Evolutionary conservation across 768 basidiomycete species (phyloP).

Genomic region (Russula emetica): DNA sequence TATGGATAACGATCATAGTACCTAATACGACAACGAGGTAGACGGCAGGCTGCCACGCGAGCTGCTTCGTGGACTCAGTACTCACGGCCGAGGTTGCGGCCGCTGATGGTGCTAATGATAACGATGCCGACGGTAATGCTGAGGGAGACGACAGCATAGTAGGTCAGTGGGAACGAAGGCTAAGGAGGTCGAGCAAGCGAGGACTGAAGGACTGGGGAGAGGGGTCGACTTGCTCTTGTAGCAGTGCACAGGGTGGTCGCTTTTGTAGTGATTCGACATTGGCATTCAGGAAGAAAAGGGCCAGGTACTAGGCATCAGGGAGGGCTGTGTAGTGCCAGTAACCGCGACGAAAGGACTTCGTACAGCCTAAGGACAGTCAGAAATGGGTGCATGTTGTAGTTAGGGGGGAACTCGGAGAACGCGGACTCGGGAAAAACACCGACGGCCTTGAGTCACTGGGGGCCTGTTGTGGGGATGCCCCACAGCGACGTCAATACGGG

Average conservation of each 20-base stretch:
- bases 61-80: background rate
- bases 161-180: background rate
- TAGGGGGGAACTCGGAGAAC: background rate
- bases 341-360: background rate
- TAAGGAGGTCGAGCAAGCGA: background rate
- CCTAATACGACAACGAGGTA: slow-evolving; percentile 15
- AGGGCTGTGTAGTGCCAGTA: background rate
- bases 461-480: background rate
- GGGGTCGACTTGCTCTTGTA: background rate
- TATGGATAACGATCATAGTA: background rate
- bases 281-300: background rate
- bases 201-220: background rate
- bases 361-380: background rate
- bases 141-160: background rate
- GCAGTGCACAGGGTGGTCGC: background rate
- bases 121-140: background rate
- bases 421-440: background rate
- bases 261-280: slow-evolving; percentile 6
- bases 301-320: background rate
- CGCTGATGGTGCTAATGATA: background rate
- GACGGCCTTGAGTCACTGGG: background rate
- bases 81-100: background rate
- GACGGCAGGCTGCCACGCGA: slow-evolving; percentile 12
- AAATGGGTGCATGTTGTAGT: background rate
- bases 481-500: background rate